Conservation (phyloP, 805 yeast species). For the Sporopachydermia quercuum region DNA sequence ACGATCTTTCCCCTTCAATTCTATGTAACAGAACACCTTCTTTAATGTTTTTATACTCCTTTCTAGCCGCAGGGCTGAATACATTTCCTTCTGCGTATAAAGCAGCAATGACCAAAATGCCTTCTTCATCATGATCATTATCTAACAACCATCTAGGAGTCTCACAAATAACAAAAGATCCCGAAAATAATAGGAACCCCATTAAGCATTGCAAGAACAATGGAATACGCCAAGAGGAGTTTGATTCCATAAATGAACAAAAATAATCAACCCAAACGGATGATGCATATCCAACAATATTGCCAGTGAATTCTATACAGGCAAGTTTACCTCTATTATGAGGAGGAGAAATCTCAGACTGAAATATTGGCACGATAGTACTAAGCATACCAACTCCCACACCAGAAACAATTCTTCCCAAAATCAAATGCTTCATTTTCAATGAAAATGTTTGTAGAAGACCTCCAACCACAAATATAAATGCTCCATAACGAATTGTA, state of each 20-base stretch:
- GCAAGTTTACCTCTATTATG: constrained; percentile 32
- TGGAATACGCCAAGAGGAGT: constrained; percentile 29
- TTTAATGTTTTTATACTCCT: constrained; percentile 33
- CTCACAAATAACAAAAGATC: constrained; percentile 30
- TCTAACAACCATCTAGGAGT: constrained; percentile 40
- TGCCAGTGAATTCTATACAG: constrained; percentile 39
- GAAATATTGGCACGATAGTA: constrained; percentile 35
- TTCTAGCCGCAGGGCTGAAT: neutral
- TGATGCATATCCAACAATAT: constrained; percentile 38
- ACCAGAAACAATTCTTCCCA: constrained; percentile 33
- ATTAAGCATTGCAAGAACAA: constrained; percentile 7
- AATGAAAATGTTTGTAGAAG: constrained; percentile 24
- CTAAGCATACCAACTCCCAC: constrained; percentile 36
- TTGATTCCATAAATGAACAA: constrained; percentile 25
- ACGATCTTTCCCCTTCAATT: constrained; percentile 16
- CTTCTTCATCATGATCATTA: constrained; percentile 38
- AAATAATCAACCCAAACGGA: constrained; percentile 37
- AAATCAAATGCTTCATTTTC: constrained; percentile 18
- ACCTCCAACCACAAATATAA: constrained; percentile 35
- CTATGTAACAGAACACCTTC: constrained; percentile 11
- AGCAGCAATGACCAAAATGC: constrained; percentile 39
- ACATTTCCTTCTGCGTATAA: constrained; percentile 40
- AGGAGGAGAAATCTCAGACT: constrained; percentile 32
- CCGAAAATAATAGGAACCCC: constrained; percentile 31
- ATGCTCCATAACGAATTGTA: constrained; percentile 32